Evolutionary conservation across 1,139 yeast species (phyloP), one percentile per base, ranked within the genome.

Genomic region (Geotrichum siamense): DNA sequence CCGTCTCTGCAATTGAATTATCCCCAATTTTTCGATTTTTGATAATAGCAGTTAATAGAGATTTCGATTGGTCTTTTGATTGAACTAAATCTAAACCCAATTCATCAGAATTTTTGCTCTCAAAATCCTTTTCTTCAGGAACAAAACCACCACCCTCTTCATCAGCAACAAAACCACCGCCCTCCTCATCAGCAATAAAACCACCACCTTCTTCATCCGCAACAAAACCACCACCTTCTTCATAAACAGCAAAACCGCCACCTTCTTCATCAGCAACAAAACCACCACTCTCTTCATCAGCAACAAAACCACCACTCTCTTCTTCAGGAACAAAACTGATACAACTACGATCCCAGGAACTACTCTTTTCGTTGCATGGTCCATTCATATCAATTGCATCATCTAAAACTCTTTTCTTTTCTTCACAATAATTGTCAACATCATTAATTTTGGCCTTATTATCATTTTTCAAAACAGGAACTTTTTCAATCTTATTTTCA

Each of bases 351-450:
- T 13, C 41, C 29, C 35, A n/a, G 23, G 20, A 38, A 6, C 39
- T 39, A 21, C 32, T 48, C 27, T n/a, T n/a, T n/a, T n/a, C n/a
- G n/a, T n/a, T n/a, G n/a, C n/a, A n/a, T n/a, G n/a, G n/a, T 15
- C 26, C 43, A 15, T 26, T 26, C 38, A 23, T n/a, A 22, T 44
- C 47, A 21, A 44, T 38, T 31, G 41, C 29, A 31, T 44, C 29
- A 28, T 41, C 38, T 32, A 39, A 42, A 43, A 51, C 20, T 47
- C 52, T 5, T 41, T 36, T 23, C 34, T 46, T 30, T 42, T 46
- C 42, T 15, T 38, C 34, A 3, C 6, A 5, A 19, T 16, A 27
- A 19, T 21, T 13, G 5, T n/a, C 35, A 19, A 29, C 15, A 13
- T 25, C 27, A n/a, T 28, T 30, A 21, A 25, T 28, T 19, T 20